phyloP scores from a whole-genome alignment of 1,139 yeast genomes.

The Maudiozyma humilis region DNA sequence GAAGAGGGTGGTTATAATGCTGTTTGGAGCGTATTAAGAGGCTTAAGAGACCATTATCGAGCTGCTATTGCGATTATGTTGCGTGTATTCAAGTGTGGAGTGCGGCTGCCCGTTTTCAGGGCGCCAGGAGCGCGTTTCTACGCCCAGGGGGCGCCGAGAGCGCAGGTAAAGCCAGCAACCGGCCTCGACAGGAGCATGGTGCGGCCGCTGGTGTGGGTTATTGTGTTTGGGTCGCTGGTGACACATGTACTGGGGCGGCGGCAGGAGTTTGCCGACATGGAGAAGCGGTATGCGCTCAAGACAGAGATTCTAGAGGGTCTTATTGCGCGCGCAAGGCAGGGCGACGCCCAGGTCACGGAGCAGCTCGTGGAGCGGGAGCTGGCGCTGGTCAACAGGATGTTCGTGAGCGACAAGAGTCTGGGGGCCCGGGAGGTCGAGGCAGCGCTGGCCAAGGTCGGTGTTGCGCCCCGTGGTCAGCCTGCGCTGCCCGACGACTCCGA shows the following conservation, averaged over 20 bases:
- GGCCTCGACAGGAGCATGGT: constrained; percentile 30
- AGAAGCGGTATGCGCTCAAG: constrained; percentile 31
- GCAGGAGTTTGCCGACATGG: constrained; percentile 35
- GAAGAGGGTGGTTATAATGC: too few species aligned
- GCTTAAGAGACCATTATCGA: too few species aligned
- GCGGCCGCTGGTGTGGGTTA: constrained; percentile 29
- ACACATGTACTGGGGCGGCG: constrained; percentile 36
- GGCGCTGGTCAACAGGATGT: constrained; percentile 30
- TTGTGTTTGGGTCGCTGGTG: constrained; percentile 32
- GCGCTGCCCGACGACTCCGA: constrained; percentile 14
- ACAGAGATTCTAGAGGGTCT: constrained; percentile 31
- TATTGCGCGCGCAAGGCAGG: constrained; percentile 20
- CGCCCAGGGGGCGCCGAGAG: not conserved
- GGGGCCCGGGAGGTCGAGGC: constrained; percentile 9
- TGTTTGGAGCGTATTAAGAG: too few species aligned
- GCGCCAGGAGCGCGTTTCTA: too few species aligned
- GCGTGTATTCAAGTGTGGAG: too few species aligned
- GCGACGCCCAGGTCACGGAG: constrained; percentile 26
- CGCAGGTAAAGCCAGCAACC: too few species aligned
- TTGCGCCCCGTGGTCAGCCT: not conserved
- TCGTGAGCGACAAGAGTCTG: constrained; percentile 18
- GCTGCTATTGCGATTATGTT: too few species aligned
- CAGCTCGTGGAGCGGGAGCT: constrained; percentile 29
- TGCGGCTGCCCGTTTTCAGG: too few species aligned
- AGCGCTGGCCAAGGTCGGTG: constrained; percentile 9